A percentile compares a stretch with the other conserved stretches of the same genome.
Evolutionary conservation across 257 asterid genomes (phyloP).

Genomic region (Anisodus acutangulus): DNA sequence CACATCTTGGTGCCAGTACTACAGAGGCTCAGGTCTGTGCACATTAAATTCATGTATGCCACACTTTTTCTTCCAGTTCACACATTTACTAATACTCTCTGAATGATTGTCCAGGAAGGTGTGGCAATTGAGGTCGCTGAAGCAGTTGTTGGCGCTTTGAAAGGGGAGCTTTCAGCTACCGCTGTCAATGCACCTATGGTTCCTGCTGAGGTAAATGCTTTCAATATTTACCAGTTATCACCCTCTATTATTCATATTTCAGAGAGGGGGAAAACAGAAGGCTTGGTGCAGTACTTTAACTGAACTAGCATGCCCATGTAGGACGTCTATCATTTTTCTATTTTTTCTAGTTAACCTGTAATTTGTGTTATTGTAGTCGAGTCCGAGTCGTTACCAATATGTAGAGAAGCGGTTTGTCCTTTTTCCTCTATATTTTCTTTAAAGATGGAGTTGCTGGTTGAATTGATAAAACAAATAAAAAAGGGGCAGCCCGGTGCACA

Average conservation of each 20-base stretch:
- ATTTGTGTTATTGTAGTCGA: background rate
- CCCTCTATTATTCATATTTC: background rate
- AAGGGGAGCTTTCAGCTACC: conserved; percentile 94
- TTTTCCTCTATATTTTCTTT: background rate
- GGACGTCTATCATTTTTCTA: background rate
- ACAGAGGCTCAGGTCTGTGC: conserved; percentile 90
- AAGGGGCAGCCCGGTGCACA: no score
- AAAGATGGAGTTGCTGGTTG: background rate
- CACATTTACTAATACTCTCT: conserved; percentile 24
- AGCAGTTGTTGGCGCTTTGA: conserved; percentile 95
- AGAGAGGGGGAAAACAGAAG: background rate
- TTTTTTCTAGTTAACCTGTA: background rate
- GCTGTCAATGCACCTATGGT: conserved; percentile 99
- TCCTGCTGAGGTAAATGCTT: conserved; percentile 74
- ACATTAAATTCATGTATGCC: background rate
- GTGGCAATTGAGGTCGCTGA: conserved; percentile 98
- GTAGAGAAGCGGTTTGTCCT: background rate
- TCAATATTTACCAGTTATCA: background rate
- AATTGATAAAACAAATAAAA: background rate
- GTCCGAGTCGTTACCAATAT: background rate
- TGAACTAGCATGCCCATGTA: conserved; percentile 20
- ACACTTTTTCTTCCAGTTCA: background rate
- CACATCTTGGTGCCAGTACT: conserved; percentile 98
- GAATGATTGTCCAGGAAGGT: conserved; percentile 68
- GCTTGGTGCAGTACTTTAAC: background rate